A percentile compares a stretch with the other conserved stretches of the same genome.
These are phyloP conservation scores for Fusarium sp. DNA, from an alignment of 2,329 filamentous ascomycete genomes.

Conservation along the genomic window DNA sequence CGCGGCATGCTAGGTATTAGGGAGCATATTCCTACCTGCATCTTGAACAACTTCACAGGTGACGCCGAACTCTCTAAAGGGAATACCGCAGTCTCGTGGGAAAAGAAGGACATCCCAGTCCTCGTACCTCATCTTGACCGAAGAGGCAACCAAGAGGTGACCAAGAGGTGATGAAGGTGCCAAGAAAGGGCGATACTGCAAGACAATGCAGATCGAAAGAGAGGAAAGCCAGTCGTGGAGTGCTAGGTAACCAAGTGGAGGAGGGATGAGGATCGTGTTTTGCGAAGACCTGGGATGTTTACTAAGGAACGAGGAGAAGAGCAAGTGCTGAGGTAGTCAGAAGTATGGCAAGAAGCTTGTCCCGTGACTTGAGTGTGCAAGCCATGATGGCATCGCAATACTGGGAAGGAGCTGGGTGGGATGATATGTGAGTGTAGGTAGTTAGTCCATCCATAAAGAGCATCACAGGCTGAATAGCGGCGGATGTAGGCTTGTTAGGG, in stretches of 20 bases:
- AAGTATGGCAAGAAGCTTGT: neutral
- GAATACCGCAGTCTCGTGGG: conserved; percentile 72
- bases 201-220: neutral
- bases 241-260: conserved; percentile 8
- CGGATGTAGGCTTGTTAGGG: neutral
- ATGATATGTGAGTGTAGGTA: neutral
- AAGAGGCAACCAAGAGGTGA: conserved; percentile 39
- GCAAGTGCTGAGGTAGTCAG: neutral
- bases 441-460: neutral
- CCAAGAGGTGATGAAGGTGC: conserved; percentile 4
- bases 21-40: conserved; percentile 50
- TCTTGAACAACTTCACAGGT: conserved; percentile 77
- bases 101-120: conserved; percentile 91
- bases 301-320: neutral
- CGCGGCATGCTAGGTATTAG: too few relatives aligned
- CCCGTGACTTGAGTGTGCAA: conserved; percentile 10
- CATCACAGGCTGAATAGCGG: neutral
- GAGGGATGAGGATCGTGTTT: neutral
- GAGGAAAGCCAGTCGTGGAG: neutral
- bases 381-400: neutral
- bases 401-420: conserved; percentile 19
- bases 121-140: conserved; percentile 78
- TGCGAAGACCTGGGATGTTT: neutral
- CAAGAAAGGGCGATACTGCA: conserved; percentile 12
- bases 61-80: conserved; percentile 85